These are phyloP conservation scores for Suzukiozyma palmioleophila DNA, from an alignment of 1,139 yeast species.

Conservation along the genomic window DNA sequence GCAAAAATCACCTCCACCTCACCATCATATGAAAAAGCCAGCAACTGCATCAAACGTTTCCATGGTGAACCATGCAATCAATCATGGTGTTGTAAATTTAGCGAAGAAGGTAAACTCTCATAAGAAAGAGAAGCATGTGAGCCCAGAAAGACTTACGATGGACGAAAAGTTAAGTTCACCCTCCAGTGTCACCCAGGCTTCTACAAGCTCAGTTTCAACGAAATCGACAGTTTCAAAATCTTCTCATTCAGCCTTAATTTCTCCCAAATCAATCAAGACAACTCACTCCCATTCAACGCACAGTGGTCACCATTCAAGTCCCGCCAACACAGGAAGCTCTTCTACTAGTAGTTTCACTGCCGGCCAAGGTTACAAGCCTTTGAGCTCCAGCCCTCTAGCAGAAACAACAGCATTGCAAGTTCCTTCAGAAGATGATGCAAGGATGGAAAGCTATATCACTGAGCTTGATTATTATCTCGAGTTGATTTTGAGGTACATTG, in stretches of 20 bases:
- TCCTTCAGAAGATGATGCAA: not conserved
- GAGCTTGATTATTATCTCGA: conserved; percentile 46
- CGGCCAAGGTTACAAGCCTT: not conserved
- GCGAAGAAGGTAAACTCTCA: conserved; percentile 2
- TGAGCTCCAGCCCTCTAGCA: conserved; percentile 1
- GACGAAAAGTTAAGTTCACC: not conserved
- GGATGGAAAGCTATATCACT: conserved; percentile 2
- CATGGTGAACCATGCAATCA: conserved; percentile 3
- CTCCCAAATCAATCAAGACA: not conserved
- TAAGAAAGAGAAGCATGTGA: conserved; percentile 1
- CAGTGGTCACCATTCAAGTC: not conserved
- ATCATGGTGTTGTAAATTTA: conserved; percentile 1
- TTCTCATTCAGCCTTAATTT: not conserved
- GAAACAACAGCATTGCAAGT: not conserved
- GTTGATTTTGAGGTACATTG: conserved; percentile 43
- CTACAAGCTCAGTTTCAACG: not conserved
- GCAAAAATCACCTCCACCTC: conserved; percentile 9
- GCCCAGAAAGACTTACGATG: not conserved
- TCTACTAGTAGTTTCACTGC: conserved; percentile 1
- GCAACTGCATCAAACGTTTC: not conserved
- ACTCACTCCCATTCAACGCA: not conserved
- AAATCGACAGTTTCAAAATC: not conserved
- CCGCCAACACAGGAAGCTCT: conserved; percentile 9
- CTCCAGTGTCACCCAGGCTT: not conserved
- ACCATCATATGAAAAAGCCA: not conserved